Conservation (phyloP, 2,329 filamentous ascomycete species). For the Colletotrichum siamense region DNA sequence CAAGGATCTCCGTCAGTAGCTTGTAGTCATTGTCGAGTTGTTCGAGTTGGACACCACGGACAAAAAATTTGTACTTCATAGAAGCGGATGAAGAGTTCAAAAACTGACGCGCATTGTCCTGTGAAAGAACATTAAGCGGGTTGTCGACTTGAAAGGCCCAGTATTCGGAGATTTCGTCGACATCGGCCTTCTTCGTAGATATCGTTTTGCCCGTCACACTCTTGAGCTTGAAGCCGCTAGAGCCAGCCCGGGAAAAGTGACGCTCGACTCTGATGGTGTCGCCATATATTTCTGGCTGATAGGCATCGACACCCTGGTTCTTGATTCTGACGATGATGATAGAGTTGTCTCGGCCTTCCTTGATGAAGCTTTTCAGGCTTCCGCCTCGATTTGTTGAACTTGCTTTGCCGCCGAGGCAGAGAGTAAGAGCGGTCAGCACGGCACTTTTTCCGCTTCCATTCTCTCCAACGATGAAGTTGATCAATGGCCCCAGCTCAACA, state of each 20-base stretch:
- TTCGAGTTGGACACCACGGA: slow-evolving; percentile 92
- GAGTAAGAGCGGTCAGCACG: slow-evolving; percentile 87
- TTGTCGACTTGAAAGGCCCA: slow-evolving; percentile 96
- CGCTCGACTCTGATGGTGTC: slow-evolving; percentile 89
- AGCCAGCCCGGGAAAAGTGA: slow-evolving; percentile 77
- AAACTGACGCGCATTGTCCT: slow-evolving; percentile 94
- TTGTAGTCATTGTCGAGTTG: slow-evolving; percentile 91
- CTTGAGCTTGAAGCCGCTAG: slow-evolving; percentile 88
- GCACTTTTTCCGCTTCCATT: slow-evolving; percentile 99
- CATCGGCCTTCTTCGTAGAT: slow-evolving; percentile 82
- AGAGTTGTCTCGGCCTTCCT: slow-evolving; percentile 80
- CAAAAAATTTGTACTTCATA: slow-evolving; percentile 96
- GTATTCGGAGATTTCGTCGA: slow-evolving; percentile 93
- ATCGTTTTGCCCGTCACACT: slow-evolving; percentile 71
- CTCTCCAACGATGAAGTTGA: slow-evolving; percentile 98
- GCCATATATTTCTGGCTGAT: slow-evolving; percentile 82
- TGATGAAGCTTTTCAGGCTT: slow-evolving; percentile 89
- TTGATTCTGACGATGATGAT: slow-evolving; percentile 86
- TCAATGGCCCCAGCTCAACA: slow-evolving; percentile 86
- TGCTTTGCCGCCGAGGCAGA: slow-evolving; percentile 95
- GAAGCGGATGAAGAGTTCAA: slow-evolving; percentile 81
- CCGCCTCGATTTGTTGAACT: slow-evolving; percentile 91
- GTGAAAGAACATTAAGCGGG: slow-evolving; percentile 92
- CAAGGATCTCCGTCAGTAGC: slow-evolving; percentile 78
- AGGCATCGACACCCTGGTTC: slow-evolving; percentile 86